Evolutionary conservation across 2,329 filamentous ascomycete species (phyloP).

Genomic region (Epichloe gansuensis): DNA sequence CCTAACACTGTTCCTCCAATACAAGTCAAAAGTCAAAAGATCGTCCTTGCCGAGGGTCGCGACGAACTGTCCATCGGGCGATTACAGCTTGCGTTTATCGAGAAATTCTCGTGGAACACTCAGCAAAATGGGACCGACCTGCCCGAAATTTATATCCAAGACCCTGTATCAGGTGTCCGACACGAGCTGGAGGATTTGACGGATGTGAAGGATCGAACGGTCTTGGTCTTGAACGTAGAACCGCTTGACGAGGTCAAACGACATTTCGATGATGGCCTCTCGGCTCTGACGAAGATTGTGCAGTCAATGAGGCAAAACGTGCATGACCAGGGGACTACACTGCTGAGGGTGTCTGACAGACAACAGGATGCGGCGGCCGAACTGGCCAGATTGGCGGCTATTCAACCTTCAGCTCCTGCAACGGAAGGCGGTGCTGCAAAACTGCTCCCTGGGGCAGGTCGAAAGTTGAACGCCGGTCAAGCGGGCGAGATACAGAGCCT

Average conservation of each 20-base stretch:
- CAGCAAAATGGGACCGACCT: conserved; percentile 86
- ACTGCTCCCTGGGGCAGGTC: conserved; percentile 19
- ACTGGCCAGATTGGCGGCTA: conserved; percentile 50
- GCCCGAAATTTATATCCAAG: conserved; percentile 96
- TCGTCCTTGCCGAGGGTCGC: conserved; percentile 73
- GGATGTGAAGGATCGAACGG: conserved; percentile 89
- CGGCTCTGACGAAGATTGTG: conserved; percentile 68
- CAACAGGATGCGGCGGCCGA: conserved; percentile 86
- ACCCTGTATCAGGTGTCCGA: conserved; percentile 87
- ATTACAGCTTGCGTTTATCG: conserved; percentile 90
- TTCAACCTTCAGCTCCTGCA: conserved; percentile 30
- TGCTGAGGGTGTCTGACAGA: conserved; percentile 79
- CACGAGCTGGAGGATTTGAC: conserved; percentile 89
- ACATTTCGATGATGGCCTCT: conserved; percentile 87
- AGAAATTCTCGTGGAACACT: conserved; percentile 98
- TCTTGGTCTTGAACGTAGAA: conserved; percentile 90
- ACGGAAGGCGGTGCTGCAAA: conserved; percentile 28
- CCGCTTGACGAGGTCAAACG: conserved; percentile 89
- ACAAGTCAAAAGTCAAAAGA: conserved; percentile 95
- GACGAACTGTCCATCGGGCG: conserved; percentile 77
- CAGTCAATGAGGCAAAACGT: conserved; percentile 75
- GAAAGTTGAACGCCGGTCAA: conserved; percentile 46
- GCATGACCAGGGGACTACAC: conserved; percentile 67
- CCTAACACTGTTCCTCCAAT: conserved; percentile 86
- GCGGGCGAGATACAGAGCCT: conserved; percentile 69